phyloP scores from a whole-genome alignment of 805 yeast genomes.

The Candida bentonensis region DNA sequence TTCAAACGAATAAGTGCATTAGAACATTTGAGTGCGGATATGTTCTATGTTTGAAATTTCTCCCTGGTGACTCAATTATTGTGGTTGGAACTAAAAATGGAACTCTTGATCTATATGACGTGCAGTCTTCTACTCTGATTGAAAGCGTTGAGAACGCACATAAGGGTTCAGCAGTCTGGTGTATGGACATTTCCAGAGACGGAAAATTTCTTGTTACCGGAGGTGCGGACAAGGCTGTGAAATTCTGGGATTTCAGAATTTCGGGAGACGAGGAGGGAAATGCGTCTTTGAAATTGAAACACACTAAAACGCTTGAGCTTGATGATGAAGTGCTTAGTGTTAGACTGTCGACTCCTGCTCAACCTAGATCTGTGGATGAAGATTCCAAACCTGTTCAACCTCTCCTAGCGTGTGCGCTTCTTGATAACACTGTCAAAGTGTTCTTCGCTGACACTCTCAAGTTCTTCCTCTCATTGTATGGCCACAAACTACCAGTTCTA shows the following conservation, averaged over 20 bases:
- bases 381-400: constrained; percentile 46
- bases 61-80: constrained; percentile 84
- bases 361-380: background rate
- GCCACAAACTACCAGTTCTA: constrained; percentile 91
- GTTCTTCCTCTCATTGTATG: constrained; percentile 78
- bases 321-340: constrained; percentile 76
- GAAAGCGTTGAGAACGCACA: constrained; percentile 54
- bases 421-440: constrained; percentile 93
- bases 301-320: constrained; percentile 70
- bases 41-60: constrained; percentile 61
- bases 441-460: constrained; percentile 78
- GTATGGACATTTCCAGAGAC: constrained; percentile 72
- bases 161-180: constrained; percentile 78
- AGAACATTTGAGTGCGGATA: constrained; percentile 85
- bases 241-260: constrained; percentile 75
- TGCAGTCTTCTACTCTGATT: constrained; percentile 64
- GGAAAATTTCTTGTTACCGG: constrained; percentile 82
- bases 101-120: constrained; percentile 67
- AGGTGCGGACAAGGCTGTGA: constrained; percentile 81
- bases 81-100: constrained; percentile 87
- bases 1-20: constrained; percentile 56
- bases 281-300: constrained; percentile 48
- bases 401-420: constrained; percentile 65
- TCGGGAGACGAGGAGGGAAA: constrained; percentile 52
- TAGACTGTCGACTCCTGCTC: constrained; percentile 35